phyloP scores from a whole-genome alignment of 495 filamentous ascomycete species.

The Stereocaulon alpinum region DNA sequence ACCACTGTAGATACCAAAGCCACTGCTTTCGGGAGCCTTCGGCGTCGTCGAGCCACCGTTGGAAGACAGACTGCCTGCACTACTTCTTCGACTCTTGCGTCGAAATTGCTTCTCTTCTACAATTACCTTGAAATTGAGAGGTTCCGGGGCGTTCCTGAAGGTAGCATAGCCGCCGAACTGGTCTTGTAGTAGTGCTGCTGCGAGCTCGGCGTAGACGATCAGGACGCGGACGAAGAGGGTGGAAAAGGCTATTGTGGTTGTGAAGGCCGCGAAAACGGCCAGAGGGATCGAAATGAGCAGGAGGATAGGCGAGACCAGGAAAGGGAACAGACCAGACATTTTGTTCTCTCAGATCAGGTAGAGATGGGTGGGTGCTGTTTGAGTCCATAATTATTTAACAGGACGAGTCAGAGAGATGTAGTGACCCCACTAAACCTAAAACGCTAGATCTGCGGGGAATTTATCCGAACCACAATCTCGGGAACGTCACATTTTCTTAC shows the following conservation, averaged over 20 bases:
- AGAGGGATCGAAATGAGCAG: constrained; percentile 59
- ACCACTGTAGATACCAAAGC: constrained; percentile 26
- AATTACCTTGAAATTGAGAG: constrained; percentile 18
- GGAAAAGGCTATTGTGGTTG: constrained; percentile 53
- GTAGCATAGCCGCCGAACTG: constrained; percentile 33
- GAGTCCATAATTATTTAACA: too few relatives aligned
- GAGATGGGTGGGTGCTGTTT: neutral
- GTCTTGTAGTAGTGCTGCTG: constrained; percentile 45
- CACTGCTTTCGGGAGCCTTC: constrained; percentile 8
- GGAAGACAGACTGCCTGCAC: constrained; percentile 19
- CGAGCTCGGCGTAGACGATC: constrained; percentile 61
- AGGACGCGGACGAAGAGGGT: constrained; percentile 54
- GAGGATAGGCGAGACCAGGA: constrained; percentile 52
- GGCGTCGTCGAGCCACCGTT: constrained; percentile 16
- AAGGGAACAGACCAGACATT: constrained; percentile 34
- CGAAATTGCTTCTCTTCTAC: constrained; percentile 26
- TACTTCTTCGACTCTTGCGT: constrained; percentile 19
- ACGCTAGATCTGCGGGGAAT: neutral
- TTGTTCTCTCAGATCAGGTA: neutral
- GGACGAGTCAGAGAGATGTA: too few relatives aligned
- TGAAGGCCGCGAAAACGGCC: constrained; percentile 56
- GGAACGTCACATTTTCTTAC: neutral
- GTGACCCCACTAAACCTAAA: neutral
- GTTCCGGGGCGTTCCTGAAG: neutral
- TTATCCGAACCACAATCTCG: neutral